Percentiles rank a stretch among this genome's conserved stretches.
Evolutionary conservation across 768 basidiomycete genomes (phyloP).

Genomic region (Psilocybe tampanensis): DNA sequence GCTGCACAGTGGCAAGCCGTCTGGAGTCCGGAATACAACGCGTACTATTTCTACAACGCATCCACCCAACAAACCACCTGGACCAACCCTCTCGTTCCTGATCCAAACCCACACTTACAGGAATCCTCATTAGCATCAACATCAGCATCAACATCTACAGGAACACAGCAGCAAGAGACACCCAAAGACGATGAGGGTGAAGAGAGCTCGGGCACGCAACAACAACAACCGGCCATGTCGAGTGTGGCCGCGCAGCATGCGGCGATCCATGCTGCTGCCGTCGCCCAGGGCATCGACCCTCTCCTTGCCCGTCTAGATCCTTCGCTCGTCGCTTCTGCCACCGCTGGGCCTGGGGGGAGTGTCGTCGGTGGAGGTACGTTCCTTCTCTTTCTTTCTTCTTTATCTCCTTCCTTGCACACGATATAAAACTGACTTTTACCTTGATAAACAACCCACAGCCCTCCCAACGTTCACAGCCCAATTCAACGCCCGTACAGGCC

Average conservation of each 20-base stretch:
- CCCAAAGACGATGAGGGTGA: conserved; percentile 15
- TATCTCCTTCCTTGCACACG: too few species aligned
- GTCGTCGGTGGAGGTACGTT: conserved; percentile 28
- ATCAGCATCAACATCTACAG: conserved; percentile 9
- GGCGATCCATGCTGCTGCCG: conserved; percentile 68
- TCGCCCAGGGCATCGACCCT: conserved; percentile 83
- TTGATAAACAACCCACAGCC: too few species aligned
- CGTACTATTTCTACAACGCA: conserved; percentile 86
- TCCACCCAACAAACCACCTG: conserved; percentile 81
- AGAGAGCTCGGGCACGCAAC: conserved; percentile 13
- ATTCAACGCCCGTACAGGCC: conserved; percentile 82
- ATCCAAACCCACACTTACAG: conserved; percentile 9
- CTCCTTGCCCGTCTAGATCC: conserved; percentile 82
- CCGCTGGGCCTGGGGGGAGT: conserved; percentile 29
- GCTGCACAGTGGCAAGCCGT: conserved; percentile 73
- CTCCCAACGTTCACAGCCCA: conserved; percentile 61
- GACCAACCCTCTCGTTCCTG: conserved; percentile 68
- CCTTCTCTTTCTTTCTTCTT: neutral
- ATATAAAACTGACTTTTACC: too few species aligned
- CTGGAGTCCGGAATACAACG: conserved; percentile 73
- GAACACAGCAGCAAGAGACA: conserved; percentile 8
- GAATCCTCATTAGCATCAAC: too few species aligned
- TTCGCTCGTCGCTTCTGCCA: conserved; percentile 46
- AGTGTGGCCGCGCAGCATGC: conserved; percentile 38
- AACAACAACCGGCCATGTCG: conserved; percentile 15